phyloP scores from a whole-genome alignment of 768 basidiomycete genomes.

The Neoboletus magnificus region DNA sequence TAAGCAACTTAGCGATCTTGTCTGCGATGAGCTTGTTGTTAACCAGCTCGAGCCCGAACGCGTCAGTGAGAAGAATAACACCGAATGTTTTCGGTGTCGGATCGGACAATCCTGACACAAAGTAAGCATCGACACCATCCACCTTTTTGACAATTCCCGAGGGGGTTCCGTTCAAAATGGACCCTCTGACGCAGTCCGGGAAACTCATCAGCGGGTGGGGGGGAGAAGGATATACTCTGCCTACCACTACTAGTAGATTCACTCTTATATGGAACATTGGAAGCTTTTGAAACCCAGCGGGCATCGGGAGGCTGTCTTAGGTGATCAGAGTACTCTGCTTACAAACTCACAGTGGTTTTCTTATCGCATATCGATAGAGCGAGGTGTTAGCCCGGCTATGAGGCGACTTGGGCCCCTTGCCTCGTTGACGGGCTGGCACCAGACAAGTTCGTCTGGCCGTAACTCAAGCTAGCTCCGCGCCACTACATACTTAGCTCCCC shows the following conservation, averaged over 20 bases:
- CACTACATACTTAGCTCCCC: no score
- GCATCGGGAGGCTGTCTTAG: no score
- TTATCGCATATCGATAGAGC: no score
- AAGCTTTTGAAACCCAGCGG: no score
- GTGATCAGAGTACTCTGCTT: no score
- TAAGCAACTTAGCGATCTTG: slow-evolving; percentile 42
- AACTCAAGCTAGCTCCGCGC: no score
- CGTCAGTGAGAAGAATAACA: slow-evolving; percentile 53
- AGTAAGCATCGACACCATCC: slow-evolving; percentile 41
- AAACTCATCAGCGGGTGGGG: slow-evolving; percentile 3
- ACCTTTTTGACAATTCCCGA: slow-evolving; percentile 36
- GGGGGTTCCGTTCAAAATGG: slow-evolving; percentile 44
- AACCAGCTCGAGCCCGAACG: slow-evolving; percentile 49
- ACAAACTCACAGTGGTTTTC: no score
- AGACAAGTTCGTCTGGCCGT: no score
- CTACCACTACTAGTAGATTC: neutral
- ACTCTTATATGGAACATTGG: neutral
- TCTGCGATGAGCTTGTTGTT: slow-evolving; percentile 61
- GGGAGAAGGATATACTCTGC: neutral
- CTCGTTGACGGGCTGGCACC: no score
- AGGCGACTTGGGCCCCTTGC: no score
- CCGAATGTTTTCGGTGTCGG: slow-evolving; percentile 25
- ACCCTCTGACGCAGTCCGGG: slow-evolving; percentile 38
- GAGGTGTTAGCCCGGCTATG: no score
- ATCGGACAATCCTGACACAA: slow-evolving; percentile 27